Evolutionary conservation across 352 stramenopile genomes (phyloP).

Genomic region (Aphanomyces invadans): DNA sequence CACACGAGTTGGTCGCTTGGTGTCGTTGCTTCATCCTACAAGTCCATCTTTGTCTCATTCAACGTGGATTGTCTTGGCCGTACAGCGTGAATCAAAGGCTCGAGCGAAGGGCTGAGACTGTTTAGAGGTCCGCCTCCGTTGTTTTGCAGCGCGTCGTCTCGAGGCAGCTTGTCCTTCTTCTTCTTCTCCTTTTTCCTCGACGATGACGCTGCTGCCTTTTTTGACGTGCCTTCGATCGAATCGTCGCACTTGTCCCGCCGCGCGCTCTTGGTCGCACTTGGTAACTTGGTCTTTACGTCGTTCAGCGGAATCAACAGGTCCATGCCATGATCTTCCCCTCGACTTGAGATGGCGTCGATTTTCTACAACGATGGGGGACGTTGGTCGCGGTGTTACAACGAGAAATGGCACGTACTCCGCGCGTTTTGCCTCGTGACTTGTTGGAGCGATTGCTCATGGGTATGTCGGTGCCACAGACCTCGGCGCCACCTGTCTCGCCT

Average conservation of each 20-base stretch:
- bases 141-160: background rate
- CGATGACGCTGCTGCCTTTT: constrained; percentile 25
- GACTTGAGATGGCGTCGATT: background rate
- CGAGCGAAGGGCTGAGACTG: constrained; percentile 3
- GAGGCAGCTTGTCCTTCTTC: background rate
- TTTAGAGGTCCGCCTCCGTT: too few species aligned
- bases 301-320: constrained; percentile 9
- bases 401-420: background rate
- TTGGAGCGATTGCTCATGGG: constrained; percentile 20
- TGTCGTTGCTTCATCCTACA: constrained; percentile 9
- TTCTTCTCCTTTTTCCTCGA: constrained; percentile 32
- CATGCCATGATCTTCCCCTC: constrained; percentile 13
- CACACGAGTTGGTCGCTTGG: constrained; percentile 31
- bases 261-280: constrained; percentile 9
- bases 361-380: background rate
- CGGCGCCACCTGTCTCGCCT: constrained; percentile 18
- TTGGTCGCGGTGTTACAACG: background rate
- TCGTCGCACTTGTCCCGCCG: background rate
- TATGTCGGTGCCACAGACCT: constrained; percentile 1
- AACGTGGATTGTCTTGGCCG: background rate
- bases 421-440: constrained; percentile 15
- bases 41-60: background rate
- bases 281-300: constrained; percentile 17
- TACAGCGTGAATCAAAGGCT: constrained; percentile 18
- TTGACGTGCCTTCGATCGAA: background rate